Evolutionary conservation across 1,139 yeast genomes (phyloP).

Genomic region (Hemisphaericaspora subhashii): DNA sequence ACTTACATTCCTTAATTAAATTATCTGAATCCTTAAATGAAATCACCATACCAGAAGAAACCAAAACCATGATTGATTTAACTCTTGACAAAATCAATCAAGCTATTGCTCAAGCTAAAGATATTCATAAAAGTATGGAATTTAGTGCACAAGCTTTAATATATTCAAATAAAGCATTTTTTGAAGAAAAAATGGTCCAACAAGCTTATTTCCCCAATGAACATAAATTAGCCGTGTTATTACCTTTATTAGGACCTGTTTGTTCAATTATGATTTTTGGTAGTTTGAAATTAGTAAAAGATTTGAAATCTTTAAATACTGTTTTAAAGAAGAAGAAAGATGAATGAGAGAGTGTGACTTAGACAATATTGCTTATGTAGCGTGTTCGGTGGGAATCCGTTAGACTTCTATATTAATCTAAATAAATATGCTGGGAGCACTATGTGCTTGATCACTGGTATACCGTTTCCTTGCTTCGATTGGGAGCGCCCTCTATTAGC

Average conservation of each 20-base stretch:
- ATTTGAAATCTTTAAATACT: slow-evolving; percentile 15
- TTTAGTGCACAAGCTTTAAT: slow-evolving; percentile 56
- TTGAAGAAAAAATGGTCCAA: slow-evolving; percentile 92
- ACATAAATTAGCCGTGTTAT: slow-evolving; percentile 88
- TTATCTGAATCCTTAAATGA: slow-evolving; percentile 67
- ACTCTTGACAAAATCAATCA: slow-evolving; percentile 36
- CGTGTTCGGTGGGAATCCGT: no score
- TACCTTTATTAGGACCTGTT: slow-evolving; percentile 87
- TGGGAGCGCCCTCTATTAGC: no score
- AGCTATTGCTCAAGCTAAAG: slow-evolving; percentile 31
- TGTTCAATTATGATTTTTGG: slow-evolving; percentile 69
- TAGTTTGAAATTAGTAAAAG: slow-evolving; percentile 33
- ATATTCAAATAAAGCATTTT: slow-evolving; percentile 75
- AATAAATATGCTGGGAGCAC: no score
- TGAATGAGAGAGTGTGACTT: no score
- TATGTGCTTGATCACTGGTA: no score
- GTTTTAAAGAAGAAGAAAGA: background rate
- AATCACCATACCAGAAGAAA: slow-evolving; percentile 79
- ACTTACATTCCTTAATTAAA: slow-evolving; percentile 68
- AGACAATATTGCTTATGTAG: no score
- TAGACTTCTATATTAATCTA: no score
- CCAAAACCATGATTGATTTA: slow-evolving; percentile 46
- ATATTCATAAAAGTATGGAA: slow-evolving; percentile 40
- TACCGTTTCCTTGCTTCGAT: no score
- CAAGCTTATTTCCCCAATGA: slow-evolving; percentile 94